Conservation (phyloP, 2,329 filamentous ascomycete genomes). For the Pezicula neosporulosa region DNA sequence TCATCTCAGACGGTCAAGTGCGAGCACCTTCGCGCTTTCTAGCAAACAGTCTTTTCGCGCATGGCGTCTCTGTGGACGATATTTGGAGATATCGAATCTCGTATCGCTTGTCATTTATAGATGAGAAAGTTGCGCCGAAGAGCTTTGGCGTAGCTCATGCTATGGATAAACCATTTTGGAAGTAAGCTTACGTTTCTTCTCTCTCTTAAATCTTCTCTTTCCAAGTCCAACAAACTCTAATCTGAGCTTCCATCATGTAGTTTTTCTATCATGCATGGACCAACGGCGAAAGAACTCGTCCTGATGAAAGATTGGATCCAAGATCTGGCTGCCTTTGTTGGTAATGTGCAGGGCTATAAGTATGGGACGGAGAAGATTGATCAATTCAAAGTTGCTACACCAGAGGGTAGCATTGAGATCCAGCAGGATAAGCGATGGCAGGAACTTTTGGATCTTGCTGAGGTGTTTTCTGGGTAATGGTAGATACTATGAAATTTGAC, state of each 20-base stretch:
- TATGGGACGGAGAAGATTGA: conserved; percentile 32
- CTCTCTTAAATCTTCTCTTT: neutral
- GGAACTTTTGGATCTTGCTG: conserved; percentile 26
- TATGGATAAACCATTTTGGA: conserved; percentile 41
- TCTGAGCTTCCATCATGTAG: conserved; percentile 11
- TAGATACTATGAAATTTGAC: too few relatives aligned
- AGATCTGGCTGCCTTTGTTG: conserved; percentile 35
- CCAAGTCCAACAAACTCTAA: neutral
- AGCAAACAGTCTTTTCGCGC: conserved; percentile 23
- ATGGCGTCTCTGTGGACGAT: conserved; percentile 31
- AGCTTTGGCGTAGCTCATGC: conserved; percentile 33
- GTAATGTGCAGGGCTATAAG: conserved; percentile 23
- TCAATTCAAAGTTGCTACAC: conserved; percentile 33
- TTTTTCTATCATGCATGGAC: conserved; percentile 36
- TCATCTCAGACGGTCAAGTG: conserved; percentile 38
- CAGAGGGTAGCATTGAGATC: conserved; percentile 29
- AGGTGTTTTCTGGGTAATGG: conserved; percentile 22
- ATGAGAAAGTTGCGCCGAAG: conserved; percentile 32
- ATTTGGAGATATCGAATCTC: conserved; percentile 41
- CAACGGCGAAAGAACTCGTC: conserved; percentile 28
- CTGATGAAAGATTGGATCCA: conserved; percentile 37
- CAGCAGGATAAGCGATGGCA: conserved; percentile 33
- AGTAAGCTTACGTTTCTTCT: conserved; percentile 24
- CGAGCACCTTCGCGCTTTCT: conserved; percentile 33
- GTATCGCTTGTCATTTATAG: conserved; percentile 39